phyloP scores from a whole-genome alignment of 2,329 filamentous ascomycete species.

The Exophiala aquamarina region DNA sequence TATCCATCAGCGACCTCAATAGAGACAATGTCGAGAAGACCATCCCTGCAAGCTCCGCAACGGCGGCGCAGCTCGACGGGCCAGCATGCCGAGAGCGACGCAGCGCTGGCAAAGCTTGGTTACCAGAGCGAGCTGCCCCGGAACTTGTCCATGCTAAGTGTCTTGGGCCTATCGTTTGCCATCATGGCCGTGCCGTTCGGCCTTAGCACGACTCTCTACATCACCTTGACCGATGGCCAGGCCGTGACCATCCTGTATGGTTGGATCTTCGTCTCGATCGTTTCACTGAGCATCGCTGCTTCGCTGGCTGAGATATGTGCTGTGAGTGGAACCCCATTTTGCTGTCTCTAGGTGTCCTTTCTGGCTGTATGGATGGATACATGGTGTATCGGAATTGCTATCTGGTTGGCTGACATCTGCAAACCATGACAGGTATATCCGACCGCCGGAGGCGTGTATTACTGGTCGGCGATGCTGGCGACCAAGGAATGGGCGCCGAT shows the following conservation, averaged over 20 bases:
- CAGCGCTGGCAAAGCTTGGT: slow-evolving; percentile 47
- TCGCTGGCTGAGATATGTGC: slow-evolving; percentile 69
- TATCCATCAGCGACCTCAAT: no score
- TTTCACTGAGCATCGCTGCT: slow-evolving; percentile 63
- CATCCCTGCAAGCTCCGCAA: background rate
- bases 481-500: slow-evolving; percentile 66
- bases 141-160: slow-evolving; percentile 67
- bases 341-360: no score
- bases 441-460: slow-evolving; percentile 69
- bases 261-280: slow-evolving; percentile 65
- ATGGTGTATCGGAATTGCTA: no score
- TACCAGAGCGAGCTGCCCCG: slow-evolving; percentile 67
- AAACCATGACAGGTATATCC: slow-evolving; percentile 56
- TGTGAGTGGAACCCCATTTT: no score
- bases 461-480: slow-evolving; percentile 68
- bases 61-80: slow-evolving; percentile 1
- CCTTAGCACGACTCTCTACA: slow-evolving; percentile 66
- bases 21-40: slow-evolving; percentile 1
- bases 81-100: slow-evolving; percentile 7
- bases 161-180: slow-evolving; percentile 68
- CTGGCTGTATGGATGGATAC: no score
- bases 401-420: no score
- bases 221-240: slow-evolving; percentile 67
- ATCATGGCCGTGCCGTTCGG: slow-evolving; percentile 74
- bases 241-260: slow-evolving; percentile 70